Conservation (phyloP, 139 green algal species). For the Chlorella sorokiniana region DNA sequence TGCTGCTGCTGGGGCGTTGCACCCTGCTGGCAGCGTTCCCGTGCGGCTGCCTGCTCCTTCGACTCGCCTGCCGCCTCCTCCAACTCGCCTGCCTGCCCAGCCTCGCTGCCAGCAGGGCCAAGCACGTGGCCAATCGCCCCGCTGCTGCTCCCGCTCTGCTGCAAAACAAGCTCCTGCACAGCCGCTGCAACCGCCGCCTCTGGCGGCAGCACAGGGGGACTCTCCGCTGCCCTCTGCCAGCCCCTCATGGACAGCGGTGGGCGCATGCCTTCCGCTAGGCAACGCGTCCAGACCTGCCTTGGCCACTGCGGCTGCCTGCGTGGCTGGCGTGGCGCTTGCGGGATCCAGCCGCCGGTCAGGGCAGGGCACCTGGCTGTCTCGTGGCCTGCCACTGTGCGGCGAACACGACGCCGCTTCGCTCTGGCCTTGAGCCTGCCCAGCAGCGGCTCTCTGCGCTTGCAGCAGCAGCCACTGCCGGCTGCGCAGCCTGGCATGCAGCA, state of each 20-base stretch:
- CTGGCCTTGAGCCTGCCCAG: not conserved
- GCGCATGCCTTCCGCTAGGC: too few species aligned
- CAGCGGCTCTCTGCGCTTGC: not conserved
- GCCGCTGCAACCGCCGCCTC: conserved; percentile 8
- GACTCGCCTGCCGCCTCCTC: not conserved
- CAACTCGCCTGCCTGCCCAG: not conserved
- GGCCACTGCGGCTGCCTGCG: too few species aligned
- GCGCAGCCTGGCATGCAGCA: not conserved
- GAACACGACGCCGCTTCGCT: not conserved
- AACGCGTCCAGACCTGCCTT: too few species aligned
- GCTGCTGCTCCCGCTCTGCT: not conserved
- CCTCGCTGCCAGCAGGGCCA: too few species aligned
- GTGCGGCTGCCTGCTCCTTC: not conserved
- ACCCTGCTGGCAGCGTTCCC: not conserved
- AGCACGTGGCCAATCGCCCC: too few species aligned
- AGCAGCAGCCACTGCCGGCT: not conserved
- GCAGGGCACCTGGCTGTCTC: too few species aligned
- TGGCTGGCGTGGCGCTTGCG: too few species aligned
- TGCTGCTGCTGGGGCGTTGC: too few species aligned
- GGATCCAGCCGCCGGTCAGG: too few species aligned
- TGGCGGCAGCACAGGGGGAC: not conserved
- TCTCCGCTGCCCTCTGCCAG: not conserved
- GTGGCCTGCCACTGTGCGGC: not conserved
- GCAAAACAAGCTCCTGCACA: conserved; percentile 7
- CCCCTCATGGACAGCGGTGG: too few species aligned